Evolutionary conservation across 2,329 filamentous ascomycete genomes (phyloP), one percentile per base, ranked within the genome.

Genomic region (Venturia aucupariae): DNA sequence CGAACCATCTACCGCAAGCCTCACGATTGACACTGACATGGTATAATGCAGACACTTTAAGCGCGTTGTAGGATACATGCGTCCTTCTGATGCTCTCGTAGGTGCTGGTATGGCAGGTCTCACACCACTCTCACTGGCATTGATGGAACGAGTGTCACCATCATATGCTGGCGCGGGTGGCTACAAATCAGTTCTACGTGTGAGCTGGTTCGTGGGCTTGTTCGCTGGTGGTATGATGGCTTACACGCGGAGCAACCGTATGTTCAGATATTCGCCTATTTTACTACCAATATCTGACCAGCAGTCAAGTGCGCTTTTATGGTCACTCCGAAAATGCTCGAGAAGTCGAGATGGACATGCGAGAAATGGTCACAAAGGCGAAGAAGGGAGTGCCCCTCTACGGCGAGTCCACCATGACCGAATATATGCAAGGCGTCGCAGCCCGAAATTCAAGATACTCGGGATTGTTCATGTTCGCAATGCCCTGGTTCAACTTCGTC

Each of bases 401-500:
- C 77, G 94, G 94, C 72, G 85, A 84, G 71, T 90, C 87, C 72
- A 79, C 80, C 63, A 79, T 97, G 71, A 89, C 88, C 65, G 87
- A 92, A 68, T 90, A 97, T 78, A 89, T 97, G 82, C 94, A 99
- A 79, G 94, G 93, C 66, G 89, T 97, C 46, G 92, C 94, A 62
- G 86, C 90, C 66, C 84, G 94, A 71, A 96, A 99, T 81, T 96
- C 92, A 72, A 84, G 94, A 74, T 97, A 96, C 81, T 88, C 90
- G 44, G 89, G 89, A 48, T 81, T 94, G 39, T 94, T 93, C 77
- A 80, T 90, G 69, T 89, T 92, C 73, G 85, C 93, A 64, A 80
- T 99, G 65, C 92, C 93, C 46, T 97, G 92, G 94, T 93, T 96
- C 80, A 99, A 99, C 82, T 89, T 99, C 79, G 93, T 96, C 73